Base-by-base conservation (phyloP, 2,329 filamentous ascomycete species). In the Phaeosphaeriaceae sp. region DNA sequence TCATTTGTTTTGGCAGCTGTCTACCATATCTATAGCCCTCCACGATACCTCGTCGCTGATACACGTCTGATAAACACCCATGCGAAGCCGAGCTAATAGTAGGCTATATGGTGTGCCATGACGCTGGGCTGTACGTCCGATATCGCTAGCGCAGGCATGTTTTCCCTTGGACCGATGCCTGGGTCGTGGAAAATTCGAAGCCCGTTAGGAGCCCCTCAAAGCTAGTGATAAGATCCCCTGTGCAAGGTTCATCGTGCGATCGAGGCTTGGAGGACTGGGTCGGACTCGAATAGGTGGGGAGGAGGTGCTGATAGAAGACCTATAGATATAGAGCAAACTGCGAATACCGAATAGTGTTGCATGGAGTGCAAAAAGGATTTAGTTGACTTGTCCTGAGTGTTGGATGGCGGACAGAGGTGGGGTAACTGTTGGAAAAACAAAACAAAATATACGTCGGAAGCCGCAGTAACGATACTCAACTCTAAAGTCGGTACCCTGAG, bases 401-500 rank as follows among this genome's bases (percentile, higher is more conserved):
- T 13, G 30, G 32, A 29, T 37, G 18, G 20, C 21, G 30, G 43
- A 26, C 23, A 35, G 21, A 42, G 35, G 41, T 29, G 20, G 20
- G 34, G 23, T 37, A 46, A 41, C 42, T 38, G 45, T 47, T 51
- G 33, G 45, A 57, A 51, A n/a, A n/a, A n/a, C n/a, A n/a, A n/a
- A 36, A 34, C 35, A 54, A 55, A 26, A 23, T 26, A 18, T 16
- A 43, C 36, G 44, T 38, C 26, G 35, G 56, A 60, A 60, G 50
- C 43, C 49, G 53, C 58, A 52, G 64, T 70, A 70, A 63, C 46
- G 50, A 70, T 72, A 64, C 59, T 71, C 63, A 70, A 71, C 66
- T 60, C 65, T 71, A 72, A 70, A 56, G 63, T 64, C 58, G 65
- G 67, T 66, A 71, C 70, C 70, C 63, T 72, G 67, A 66, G 69